Percentiles rank a stretch among this genome's conserved stretches.
Conservation (phyloP, 768 basidiomycete species). For the Russula virescens region DNA sequence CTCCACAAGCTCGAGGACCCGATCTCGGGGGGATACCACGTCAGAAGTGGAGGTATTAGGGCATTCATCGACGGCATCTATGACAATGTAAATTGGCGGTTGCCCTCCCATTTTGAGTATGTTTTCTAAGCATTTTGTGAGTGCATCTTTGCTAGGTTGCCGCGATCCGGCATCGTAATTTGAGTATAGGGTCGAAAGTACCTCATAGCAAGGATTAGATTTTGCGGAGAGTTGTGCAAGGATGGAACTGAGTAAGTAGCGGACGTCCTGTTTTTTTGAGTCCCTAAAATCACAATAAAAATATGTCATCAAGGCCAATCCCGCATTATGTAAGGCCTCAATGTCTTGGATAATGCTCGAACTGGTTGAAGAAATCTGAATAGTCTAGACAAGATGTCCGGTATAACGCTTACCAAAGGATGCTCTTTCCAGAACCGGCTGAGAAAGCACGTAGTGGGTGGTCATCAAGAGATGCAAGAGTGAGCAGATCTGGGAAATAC, state of each 20-base stretch:
- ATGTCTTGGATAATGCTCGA: not conserved
- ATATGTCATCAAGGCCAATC: not conserved
- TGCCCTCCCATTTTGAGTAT: not conserved
- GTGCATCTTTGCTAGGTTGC: not conserved
- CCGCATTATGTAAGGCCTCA: not conserved
- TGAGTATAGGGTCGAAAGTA: not conserved
- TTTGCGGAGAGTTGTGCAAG: not conserved
- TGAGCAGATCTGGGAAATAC: not conserved
- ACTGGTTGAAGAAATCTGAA: not conserved
- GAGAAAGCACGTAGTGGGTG: not conserved
- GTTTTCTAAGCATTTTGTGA: not conserved
- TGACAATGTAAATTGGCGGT: not conserved
- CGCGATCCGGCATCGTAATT: not conserved
- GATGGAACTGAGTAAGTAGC: not conserved
- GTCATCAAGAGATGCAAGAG: not conserved
- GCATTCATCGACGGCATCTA: constrained; percentile 12
- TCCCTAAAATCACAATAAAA: not conserved
- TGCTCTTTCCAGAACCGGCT: not conserved
- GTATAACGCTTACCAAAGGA: not conserved
- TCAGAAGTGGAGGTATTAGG: not conserved
- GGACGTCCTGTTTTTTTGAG: not conserved
- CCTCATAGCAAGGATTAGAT: not conserved
- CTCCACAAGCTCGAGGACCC: not conserved
- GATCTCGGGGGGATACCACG: not conserved
- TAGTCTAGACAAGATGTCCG: no score